Evolutionary conservation across 768 basidiomycete genomes (phyloP).

Genomic region (Russula dissimulans): DNA sequence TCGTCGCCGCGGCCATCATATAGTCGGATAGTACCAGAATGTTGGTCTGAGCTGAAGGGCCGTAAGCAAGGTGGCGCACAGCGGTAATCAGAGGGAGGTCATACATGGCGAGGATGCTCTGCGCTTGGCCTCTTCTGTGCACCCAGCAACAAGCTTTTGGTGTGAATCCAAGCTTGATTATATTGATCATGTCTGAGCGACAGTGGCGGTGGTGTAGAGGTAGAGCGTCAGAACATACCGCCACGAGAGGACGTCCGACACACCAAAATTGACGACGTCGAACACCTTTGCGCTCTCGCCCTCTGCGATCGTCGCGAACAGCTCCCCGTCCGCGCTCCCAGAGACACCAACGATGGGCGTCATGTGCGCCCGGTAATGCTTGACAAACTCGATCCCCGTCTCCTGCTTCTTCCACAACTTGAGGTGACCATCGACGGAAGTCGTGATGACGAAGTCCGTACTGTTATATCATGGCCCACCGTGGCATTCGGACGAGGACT

Average conservation of each 20-base stretch:
- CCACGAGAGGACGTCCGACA: constrained; percentile 22
- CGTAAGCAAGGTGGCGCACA: constrained; percentile 8
- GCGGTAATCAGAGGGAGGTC: not conserved
- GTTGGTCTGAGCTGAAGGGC: constrained; percentile 61
- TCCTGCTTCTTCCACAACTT: constrained; percentile 99
- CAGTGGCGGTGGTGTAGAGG: not conserved
- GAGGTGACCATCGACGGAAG: constrained; percentile 88
- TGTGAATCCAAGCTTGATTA: constrained; percentile 78
- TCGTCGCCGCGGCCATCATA: constrained; percentile 90
- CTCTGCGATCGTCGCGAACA: constrained; percentile 87
- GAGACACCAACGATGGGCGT: constrained; percentile 70
- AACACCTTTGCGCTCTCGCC: constrained; percentile 93
- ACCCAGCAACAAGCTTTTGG: constrained; percentile 95
- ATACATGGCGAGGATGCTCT: constrained; percentile 81
- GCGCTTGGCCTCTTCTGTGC: constrained; percentile 79
- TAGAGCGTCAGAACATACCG: not conserved
- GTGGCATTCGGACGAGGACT: no score
- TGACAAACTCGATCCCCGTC: constrained; percentile 92
- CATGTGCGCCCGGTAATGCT: constrained; percentile 92
- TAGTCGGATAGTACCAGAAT: constrained; percentile 66
- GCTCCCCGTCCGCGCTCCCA: constrained; percentile 83
- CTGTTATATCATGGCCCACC: constrained; percentile 31
- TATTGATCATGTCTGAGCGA: constrained; percentile 91
- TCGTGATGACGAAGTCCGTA: constrained; percentile 89
- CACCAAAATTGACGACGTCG: constrained; percentile 96